phyloP scores from a whole-genome alignment of 192 early-diverging fungal genomes.

The Lunasporangiospora selenospora region DNA sequence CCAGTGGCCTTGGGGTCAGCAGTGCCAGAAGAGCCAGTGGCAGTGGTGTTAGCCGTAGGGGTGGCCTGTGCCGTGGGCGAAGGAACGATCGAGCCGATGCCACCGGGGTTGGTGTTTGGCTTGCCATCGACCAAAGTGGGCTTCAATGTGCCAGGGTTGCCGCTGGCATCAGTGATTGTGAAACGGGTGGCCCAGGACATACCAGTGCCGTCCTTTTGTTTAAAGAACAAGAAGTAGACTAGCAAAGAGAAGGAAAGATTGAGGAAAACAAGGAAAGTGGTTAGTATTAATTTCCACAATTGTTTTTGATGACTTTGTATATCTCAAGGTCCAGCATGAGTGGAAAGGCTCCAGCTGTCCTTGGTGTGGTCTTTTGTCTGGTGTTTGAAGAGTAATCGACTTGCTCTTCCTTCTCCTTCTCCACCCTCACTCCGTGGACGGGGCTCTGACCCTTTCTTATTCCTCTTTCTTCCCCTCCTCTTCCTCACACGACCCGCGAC shows the following conservation, averaged over 20 bases:
- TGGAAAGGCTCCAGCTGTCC: background rate
- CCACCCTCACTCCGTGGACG: too few species aligned
- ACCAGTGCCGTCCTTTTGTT: background rate
- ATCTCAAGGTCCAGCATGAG: background rate
- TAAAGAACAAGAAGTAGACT: conserved; percentile 42
- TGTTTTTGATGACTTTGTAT: too few species aligned
- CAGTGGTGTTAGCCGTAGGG: background rate
- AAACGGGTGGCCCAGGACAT: conserved; percentile 37
- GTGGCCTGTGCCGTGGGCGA: background rate
- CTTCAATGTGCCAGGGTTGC: conserved; percentile 17
- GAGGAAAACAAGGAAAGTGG: background rate
- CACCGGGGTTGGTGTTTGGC: conserved; percentile 31
- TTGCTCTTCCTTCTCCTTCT: background rate
- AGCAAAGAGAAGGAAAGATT: background rate
- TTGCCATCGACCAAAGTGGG: conserved; percentile 7
- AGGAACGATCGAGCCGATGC: conserved; percentile 21
- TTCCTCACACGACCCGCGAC: too few species aligned
- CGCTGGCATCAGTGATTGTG: conserved; percentile 32
- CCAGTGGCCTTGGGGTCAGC: background rate
- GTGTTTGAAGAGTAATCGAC: background rate
- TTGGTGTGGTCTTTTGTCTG: background rate
- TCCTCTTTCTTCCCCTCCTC: background rate
- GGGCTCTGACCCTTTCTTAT: too few species aligned
- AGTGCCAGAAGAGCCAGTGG: background rate
- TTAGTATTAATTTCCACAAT: too few species aligned